These are phyloP conservation scores for Euclidium syriacum DNA, from an alignment of 345 rosid genomes.

Conservation along the genomic window DNA sequence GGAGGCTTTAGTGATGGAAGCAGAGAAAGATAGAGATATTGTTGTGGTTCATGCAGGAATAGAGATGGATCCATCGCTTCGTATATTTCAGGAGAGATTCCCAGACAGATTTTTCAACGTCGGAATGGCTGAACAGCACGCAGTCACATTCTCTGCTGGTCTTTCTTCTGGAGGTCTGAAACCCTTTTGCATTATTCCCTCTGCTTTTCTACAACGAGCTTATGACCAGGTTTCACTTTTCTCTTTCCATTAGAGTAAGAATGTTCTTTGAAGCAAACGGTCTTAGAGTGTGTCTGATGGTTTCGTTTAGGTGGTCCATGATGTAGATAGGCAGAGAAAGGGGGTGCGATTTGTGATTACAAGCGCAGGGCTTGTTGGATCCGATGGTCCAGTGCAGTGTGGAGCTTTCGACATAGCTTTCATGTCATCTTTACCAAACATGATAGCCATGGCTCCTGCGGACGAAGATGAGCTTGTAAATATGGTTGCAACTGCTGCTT, in stretches of 20 bases:
- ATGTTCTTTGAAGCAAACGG: background rate
- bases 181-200: conserved; percentile 88
- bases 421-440: conserved; percentile 95
- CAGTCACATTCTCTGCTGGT: conserved; percentile 96
- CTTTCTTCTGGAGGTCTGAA: conserved; percentile 86
- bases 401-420: conserved; percentile 91
- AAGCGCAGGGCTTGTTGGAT: conserved; percentile 89
- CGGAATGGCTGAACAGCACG: conserved; percentile 95
- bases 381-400: conserved; percentile 76
- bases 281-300: conserved; percentile 9
- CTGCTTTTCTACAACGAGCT: conserved; percentile 87
- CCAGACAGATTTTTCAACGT: conserved; percentile 75
- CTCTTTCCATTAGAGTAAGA: background rate
- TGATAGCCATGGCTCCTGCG: conserved; percentile 96
- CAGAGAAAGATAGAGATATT: conserved; percentile 78
- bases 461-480: conserved; percentile 77
- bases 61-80: conserved; percentile 65
- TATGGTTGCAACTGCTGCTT: conserved; percentile 89
- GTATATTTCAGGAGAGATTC: conserved; percentile 58
- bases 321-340: conserved; percentile 81
- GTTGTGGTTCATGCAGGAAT: conserved; percentile 84
- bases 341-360: conserved; percentile 88
- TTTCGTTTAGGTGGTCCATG: conserved; percentile 67
- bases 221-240: conserved; percentile 75
- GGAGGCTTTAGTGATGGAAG: conserved; percentile 68